Evolutionary conservation across 805 yeast species (phyloP).

Genomic region (Starmerella apicola): DNA sequence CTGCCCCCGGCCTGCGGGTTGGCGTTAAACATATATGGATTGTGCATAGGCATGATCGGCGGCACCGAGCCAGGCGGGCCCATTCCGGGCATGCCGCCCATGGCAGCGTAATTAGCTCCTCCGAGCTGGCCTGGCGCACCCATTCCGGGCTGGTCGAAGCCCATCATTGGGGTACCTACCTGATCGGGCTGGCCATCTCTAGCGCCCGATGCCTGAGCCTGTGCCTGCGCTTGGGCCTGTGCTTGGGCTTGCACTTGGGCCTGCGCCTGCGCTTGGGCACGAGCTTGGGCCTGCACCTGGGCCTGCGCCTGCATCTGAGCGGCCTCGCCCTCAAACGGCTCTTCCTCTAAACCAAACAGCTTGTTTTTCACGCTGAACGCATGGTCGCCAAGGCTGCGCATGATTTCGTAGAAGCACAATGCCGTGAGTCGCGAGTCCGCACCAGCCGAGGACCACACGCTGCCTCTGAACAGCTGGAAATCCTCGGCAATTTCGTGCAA

Average conservation of each 20-base stretch:
- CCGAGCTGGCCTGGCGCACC: background rate
- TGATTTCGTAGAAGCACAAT: slow-evolving; percentile 33
- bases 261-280: slow-evolving; percentile 16
- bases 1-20: slow-evolving; percentile 20
- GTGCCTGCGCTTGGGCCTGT: slow-evolving; percentile 20
- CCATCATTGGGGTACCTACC: background rate
- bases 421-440: slow-evolving; percentile 34
- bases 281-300: slow-evolving; percentile 12
- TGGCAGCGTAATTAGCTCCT: background rate
- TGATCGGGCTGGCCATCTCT: background rate
- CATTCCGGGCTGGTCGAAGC: background rate
- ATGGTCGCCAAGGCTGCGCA: slow-evolving; percentile 27
- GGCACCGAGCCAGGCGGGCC: slow-evolving; percentile 5
- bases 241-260: slow-evolving; percentile 20
- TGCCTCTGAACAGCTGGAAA: slow-evolving; percentile 27
- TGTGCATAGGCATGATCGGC: slow-evolving; percentile 13
- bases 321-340: slow-evolving; percentile 8
- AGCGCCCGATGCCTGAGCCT: slow-evolving; percentile 20
- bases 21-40: slow-evolving; percentile 14
- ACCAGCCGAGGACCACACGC: slow-evolving; percentile 34
- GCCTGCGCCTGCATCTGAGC: slow-evolving; percentile 11
- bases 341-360: slow-evolving; percentile 31
- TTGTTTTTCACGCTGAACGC: slow-evolving; percentile 25
- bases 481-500: slow-evolving; percentile 34
- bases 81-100: slow-evolving; percentile 5